Evolutionary conservation across 1,284 basidiomycete species (phyloP), one percentile per base, ranked within the genome.

Genomic region (Lentinus polychrous): DNA sequence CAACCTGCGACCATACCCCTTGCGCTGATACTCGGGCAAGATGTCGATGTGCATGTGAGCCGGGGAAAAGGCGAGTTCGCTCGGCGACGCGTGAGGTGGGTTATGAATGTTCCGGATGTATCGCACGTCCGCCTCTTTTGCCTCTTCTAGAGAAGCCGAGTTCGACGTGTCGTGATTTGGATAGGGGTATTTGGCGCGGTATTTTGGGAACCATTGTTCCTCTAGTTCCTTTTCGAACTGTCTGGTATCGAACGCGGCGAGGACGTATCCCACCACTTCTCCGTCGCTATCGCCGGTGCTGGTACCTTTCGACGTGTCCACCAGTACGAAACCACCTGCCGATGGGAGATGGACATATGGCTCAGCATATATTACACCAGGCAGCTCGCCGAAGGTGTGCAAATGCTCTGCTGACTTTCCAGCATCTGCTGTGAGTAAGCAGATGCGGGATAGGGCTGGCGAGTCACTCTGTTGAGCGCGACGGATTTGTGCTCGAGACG

Each of bases 271-370:
- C 37, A 84, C 76, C 0, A 79, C 74, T 22, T 71, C 49, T 12
- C 54, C 55, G 7, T 34, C 22, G 15, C 37, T 39, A 22, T 42
- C 60, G 3, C 48, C 57, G 10, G 40, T 23, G 40, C 6, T 11
- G 17, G 17, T 11, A 2, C 24, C 31, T 10, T 43, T 22, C n/a
- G 55, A 54, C 44, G 71, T 69, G 45, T 84, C 80, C 45, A 78
- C 78, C 60, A 90, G 65, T 24, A 89, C 84, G 62, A 86, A 89
- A 10, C 76, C 85, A 73, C 78, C 87, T 23, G 81, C 78, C 31
- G 71, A 72, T 11, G 76, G 76, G n/a, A 84, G 64, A 48, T 78
- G 75, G 46, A 85, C 73, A 62, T 89, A 90, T 3, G 86, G 86
- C 38, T 84, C 74, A 2, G 85, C 80, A 56, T 79, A 89, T 37